These are phyloP conservation scores for Porcisia hertigi DNA, from an alignment of 208 protist species.

Conservation along the genomic window DNA sequence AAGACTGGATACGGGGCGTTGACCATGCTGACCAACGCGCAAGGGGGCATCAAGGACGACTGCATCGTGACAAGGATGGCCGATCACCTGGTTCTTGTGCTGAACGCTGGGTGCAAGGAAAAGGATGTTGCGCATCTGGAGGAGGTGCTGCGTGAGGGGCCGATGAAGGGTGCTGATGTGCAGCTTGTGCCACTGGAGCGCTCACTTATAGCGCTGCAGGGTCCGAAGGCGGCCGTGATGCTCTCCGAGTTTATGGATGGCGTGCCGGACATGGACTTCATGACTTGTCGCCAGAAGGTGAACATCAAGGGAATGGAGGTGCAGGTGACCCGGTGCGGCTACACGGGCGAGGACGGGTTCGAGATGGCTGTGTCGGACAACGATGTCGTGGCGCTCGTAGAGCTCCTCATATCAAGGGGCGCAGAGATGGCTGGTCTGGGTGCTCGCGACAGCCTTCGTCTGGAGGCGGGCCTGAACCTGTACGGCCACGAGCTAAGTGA, in stretches of 20 bases:
- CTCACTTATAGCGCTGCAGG: constrained; percentile 94
- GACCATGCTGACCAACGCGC: constrained; percentile 93
- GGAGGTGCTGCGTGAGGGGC: constrained; percentile 18
- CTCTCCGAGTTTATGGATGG: constrained; percentile 47
- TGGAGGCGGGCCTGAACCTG: constrained; percentile 98
- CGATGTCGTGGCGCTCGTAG: constrained; percentile 50
- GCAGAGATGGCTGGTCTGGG: constrained; percentile 91
- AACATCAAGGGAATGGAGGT: constrained; percentile 49
- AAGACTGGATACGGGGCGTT: constrained; percentile 52
- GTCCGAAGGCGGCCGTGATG: constrained; percentile 76
- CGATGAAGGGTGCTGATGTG: constrained; percentile 80
- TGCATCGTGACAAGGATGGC: constrained; percentile 92
- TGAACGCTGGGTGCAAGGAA: constrained; percentile 96
- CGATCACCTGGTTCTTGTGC: constrained; percentile 94
- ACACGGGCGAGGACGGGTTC: constrained; percentile 99
- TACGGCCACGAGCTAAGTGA: constrained; percentile 98
- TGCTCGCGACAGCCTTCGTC: constrained; percentile 94
- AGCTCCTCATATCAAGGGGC: constrained; percentile 55
- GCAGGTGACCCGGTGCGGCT: constrained; percentile 93
- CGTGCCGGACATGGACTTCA: constrained; percentile 75
- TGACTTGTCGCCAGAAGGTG: constrained; percentile 60
- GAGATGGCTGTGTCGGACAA: constrained; percentile 90
- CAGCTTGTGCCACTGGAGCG: constrained; percentile 74
- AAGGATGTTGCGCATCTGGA: constrained; percentile 93
- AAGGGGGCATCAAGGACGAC: constrained; percentile 96